Conservation (phyloP, 108 stramenopile genomes). For the Cylindrotheca closterium region DNA sequence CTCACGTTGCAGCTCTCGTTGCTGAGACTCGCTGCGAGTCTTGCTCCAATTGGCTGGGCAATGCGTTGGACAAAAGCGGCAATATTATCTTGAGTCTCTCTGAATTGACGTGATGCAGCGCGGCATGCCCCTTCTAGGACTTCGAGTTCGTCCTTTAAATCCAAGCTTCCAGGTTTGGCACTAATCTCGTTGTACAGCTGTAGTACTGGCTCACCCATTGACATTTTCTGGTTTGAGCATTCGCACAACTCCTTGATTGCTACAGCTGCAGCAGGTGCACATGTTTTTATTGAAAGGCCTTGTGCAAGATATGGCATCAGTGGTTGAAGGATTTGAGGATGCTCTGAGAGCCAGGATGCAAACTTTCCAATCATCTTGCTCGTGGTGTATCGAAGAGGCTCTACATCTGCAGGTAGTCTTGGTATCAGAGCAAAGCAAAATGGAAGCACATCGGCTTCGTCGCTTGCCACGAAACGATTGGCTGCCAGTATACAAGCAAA, state of each 20-base stretch:
- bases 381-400: slow-evolving; percentile 70
- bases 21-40: slow-evolving; percentile 42
- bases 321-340: slow-evolving; percentile 71
- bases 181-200: slow-evolving; percentile 78
- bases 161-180: slow-evolving; percentile 42
- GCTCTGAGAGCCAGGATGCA: slow-evolving; percentile 75
- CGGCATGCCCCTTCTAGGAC: slow-evolving; percentile 88
- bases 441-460: slow-evolving; percentile 72
- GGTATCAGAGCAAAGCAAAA: slow-evolving; percentile 74
- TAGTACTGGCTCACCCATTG: slow-evolving; percentile 77
- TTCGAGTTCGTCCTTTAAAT: slow-evolving; percentile 86
- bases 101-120: slow-evolving; percentile 59
- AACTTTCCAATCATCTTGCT: slow-evolving; percentile 84
- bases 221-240: slow-evolving; percentile 57
- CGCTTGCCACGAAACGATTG: slow-evolving; percentile 71
- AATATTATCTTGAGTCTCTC: slow-evolving; percentile 31
- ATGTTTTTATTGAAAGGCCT: slow-evolving; percentile 67
- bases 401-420: slow-evolving; percentile 59
- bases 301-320: slow-evolving; percentile 83
- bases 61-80: slow-evolving; percentile 52
- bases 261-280: slow-evolving; percentile 76
- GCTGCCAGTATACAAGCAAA: slow-evolving; percentile 70
- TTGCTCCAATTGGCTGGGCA: slow-evolving; percentile 76
- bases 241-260: slow-evolving; percentile 88
- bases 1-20: slow-evolving; percentile 41